A percentile compares a stretch with the other conserved stretches of the same genome.
Conservation (phyloP, 306 rosid species). For the Pueraria montana region DNA sequence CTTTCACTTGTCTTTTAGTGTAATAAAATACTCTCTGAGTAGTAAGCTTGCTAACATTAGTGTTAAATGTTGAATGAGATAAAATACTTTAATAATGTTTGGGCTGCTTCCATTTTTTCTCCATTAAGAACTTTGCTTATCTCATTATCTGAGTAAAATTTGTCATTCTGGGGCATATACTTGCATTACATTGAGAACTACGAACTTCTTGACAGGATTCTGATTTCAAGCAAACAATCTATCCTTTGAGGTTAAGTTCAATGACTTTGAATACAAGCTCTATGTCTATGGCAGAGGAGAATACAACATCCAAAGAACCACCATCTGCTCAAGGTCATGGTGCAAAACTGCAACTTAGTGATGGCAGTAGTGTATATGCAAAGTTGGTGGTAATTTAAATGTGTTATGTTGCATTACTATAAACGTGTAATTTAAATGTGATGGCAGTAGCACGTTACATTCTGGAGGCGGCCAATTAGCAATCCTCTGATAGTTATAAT, state of each 20-base stretch:
- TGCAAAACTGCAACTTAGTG: conserved; percentile 82
- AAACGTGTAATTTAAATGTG: no score
- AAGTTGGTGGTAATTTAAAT: conserved; percentile 85
- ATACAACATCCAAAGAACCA: conserved; percentile 49
- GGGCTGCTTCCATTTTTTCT: conserved; percentile 4
- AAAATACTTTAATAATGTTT: conserved; percentile 27
- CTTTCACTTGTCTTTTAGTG: background rate
- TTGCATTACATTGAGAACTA: conserved; percentile 47
- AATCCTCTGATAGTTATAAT: conserved; percentile 31
- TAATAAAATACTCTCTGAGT: background rate
- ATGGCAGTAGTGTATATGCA: conserved; percentile 81
- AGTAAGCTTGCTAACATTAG: conserved; percentile 29
- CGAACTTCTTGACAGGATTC: conserved; percentile 63
- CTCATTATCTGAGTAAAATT: conserved; percentile 28
- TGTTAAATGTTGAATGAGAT: conserved; percentile 38
- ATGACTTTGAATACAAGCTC: conserved; percentile 65
- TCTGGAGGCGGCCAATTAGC: conserved; percentile 16
- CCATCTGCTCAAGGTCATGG: conserved; percentile 57
- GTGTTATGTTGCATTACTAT: conserved; percentile 27
- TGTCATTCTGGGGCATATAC: conserved; percentile 9
- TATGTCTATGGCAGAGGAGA: conserved; percentile 53
- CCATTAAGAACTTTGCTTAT: conserved; percentile 17
- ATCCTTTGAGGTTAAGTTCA: conserved; percentile 69
- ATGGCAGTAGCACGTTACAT: background rate
- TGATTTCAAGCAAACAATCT: conserved; percentile 75